Percentiles rank a stretch among this genome's conserved stretches.
Conservation (phyloP, 2,329 filamentous ascomycete genomes). For the Coniochaeta sp. region DNA sequence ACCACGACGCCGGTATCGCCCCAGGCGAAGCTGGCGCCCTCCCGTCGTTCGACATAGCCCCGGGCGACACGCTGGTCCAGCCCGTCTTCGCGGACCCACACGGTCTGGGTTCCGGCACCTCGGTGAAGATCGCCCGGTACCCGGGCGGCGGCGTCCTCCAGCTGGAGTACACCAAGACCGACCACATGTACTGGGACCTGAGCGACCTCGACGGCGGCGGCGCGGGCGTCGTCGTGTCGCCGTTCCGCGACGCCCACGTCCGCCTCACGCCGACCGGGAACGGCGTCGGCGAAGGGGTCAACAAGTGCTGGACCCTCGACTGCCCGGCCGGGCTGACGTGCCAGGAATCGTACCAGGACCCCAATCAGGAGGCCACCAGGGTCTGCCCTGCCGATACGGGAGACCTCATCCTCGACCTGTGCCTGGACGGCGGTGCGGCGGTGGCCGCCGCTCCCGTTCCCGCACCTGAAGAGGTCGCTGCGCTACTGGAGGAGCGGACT, state of each 20-base stretch:
- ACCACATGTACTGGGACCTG: constrained; percentile 7
- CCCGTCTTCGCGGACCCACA: not conserved
- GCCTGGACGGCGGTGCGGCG: constrained; percentile 1
- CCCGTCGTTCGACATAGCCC: not conserved
- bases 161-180: constrained; percentile 7
- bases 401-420: constrained; percentile 8
- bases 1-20: not conserved
- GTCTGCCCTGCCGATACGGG: constrained; percentile 6
- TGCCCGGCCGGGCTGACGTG: constrained; percentile 6
- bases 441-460: not conserved
- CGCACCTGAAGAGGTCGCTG: not conserved
- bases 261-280: constrained; percentile 5
- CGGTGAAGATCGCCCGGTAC: constrained; percentile 6
- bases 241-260: constrained; percentile 8
- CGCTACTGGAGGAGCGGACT: not conserved
- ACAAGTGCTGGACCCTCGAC: constrained; percentile 4
- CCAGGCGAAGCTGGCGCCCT: constrained; percentile 3
- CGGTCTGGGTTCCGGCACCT: not conserved
- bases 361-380: constrained; percentile 4
- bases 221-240: constrained; percentile 5
- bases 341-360: constrained; percentile 6
- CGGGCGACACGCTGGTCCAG: not conserved
- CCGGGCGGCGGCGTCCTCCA: constrained; percentile 6
- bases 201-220: constrained; percentile 7
- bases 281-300: constrained; percentile 3